These are phyloP conservation scores for Galerina marginata DNA, from an alignment of 768 basidiomycete genomes.

Conservation along the genomic window DNA sequence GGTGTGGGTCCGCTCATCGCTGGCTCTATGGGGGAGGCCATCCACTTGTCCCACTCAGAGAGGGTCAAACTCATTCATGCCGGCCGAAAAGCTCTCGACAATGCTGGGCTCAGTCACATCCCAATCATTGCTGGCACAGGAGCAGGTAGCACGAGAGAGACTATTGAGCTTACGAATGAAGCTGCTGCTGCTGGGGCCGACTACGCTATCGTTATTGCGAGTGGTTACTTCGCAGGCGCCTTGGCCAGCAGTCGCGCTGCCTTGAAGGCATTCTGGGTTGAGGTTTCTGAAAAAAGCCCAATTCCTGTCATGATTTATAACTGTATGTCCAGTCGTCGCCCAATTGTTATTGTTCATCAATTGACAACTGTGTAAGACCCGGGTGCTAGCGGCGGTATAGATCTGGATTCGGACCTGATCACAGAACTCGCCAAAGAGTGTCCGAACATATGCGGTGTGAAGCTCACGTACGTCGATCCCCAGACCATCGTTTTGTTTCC, in stretches of 20 bases:
- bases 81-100: conserved; percentile 75
- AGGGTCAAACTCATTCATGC: conserved; percentile 66
- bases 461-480: conserved; percentile 72
- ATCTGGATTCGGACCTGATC: conserved; percentile 89
- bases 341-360: conserved; percentile 17
- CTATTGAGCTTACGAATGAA: conserved; percentile 72
- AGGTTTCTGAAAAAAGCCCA: conserved; percentile 79
- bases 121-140: conserved; percentile 88
- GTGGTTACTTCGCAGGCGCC: conserved; percentile 86
- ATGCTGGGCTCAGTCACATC: conserved; percentile 56
- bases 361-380: conserved; percentile 58
- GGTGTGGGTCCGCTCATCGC: conserved; percentile 76
- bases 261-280: conserved; percentile 78
- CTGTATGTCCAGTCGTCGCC: conserved; percentile 53
- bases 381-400: conserved; percentile 86
- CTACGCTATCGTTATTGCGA: conserved; percentile 82
- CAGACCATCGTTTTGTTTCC: conserved; percentile 5
- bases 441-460: conserved; percentile 84
- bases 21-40: conserved; percentile 88
- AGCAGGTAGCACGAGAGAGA: conserved; percentile 82
- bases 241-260: conserved; percentile 66
- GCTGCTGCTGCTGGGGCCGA: conserved; percentile 89
- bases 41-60: conserved; percentile 73
- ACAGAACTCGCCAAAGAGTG: conserved; percentile 76
- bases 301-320: conserved; percentile 92